Evolutionary conservation across 495 filamentous ascomycete genomes (phyloP).

Genomic region (Podospora pseudoanserina): DNA sequence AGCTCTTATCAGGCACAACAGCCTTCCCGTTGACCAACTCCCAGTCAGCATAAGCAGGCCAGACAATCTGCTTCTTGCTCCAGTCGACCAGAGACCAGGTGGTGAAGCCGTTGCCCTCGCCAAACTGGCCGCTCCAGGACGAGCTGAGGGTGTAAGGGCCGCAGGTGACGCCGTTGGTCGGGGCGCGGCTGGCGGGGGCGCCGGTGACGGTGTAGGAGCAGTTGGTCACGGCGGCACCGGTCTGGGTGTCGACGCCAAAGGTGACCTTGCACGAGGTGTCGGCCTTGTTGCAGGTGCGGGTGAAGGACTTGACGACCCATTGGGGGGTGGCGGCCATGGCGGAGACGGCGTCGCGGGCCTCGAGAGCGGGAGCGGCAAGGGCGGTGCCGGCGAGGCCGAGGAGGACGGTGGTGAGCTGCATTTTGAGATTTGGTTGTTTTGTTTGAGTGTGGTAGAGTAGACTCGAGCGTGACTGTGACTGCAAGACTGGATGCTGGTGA

Average conservation of each 20-base stretch:
- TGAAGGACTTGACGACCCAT: conserved; percentile 49
- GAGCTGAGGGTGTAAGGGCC: conserved; percentile 51
- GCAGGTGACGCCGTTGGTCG: conserved; percentile 41
- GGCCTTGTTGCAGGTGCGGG: conserved; percentile 45
- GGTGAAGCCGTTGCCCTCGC: conserved; percentile 51
- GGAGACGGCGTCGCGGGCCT: conserved; percentile 33
- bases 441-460: neutral
- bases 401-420: conserved; percentile 48
- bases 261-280: conserved; percentile 48
- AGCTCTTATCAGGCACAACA: conserved; percentile 54
- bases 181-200: conserved; percentile 38
- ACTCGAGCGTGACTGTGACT: neutral
- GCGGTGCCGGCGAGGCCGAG: conserved; percentile 37
- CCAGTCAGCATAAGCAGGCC: conserved; percentile 48
- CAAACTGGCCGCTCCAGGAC: conserved; percentile 56
- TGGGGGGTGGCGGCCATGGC: conserved; percentile 41
- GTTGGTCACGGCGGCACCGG: conserved; percentile 22
- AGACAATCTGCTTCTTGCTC: conserved; percentile 40
- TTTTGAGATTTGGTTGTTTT: conserved; percentile 18
- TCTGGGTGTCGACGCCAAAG: conserved; percentile 45
- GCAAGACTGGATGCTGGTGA: neutral
- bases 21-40: conserved; percentile 44
- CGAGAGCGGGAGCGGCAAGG: conserved; percentile 36
- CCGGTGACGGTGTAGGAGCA: conserved; percentile 44
- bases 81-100: conserved; percentile 49